Evolutionary conservation across 306 rosid species (phyloP), one percentile per base, ranked within the genome.

Genomic region (Quercus dentata): DNA sequence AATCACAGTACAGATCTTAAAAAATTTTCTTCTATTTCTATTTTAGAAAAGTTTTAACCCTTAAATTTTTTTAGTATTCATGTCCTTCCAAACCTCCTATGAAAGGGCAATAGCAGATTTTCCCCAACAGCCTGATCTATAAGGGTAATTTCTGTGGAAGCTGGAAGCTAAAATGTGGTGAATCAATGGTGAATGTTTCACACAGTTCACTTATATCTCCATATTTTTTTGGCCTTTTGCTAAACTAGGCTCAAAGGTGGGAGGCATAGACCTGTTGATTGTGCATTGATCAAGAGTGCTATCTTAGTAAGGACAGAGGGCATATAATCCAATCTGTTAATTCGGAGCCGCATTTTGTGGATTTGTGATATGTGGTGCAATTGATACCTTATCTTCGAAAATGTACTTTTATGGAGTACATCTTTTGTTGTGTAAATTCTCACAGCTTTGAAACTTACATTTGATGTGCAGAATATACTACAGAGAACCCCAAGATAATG

Each of bases 401-500:
- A 57, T 68, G 12, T 69, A 27, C 21, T 51, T 61, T 51, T 9
- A 67, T 71, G 74, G 28, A 77, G 56, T 64, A 38, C 28, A 68
- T 75, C 62, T 38, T 75, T 63, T 52, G 56, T 35, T 49, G 7
- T n/a, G 6, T 44, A 71, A 73, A 49, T 71, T 80, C 84, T 79
- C 69, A 81, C 69, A 61, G 63, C 79, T 64, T 63, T 38, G 54
- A 56, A 44, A 44, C 38, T 70, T 73, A 58, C 58, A 21, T 82
- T 73, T 58, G 75, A 23, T 59, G 70, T 80, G 83, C 93, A 95
- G 99, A 95, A 79, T 95, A 95, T 83, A 87, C 96, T 21, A 74
- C 83, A 31, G 99, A 95, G 87, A 92, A 95, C 79, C 99, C 99
- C 21, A 95, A 90, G 91, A 95, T 95, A 90, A 54, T 87, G 90